These are phyloP conservation scores for Leccinum griseonigrum DNA, from an alignment of 1,284 basidiomycete genomes.

Conservation along the genomic window DNA sequence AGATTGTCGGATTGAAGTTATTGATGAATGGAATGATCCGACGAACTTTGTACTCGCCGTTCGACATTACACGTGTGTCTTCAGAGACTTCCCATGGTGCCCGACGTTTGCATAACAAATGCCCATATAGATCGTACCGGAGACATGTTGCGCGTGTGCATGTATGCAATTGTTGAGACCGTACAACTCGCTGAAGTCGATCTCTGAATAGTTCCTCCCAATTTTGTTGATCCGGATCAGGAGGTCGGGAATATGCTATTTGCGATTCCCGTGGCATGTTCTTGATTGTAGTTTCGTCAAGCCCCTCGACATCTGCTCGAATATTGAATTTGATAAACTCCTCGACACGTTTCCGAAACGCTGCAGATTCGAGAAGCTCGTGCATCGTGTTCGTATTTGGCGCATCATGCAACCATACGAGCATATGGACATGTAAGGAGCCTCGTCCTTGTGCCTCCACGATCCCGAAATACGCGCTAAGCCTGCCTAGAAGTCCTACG, in stretches of 20 bases:
- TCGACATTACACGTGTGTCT: not conserved
- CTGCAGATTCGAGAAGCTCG: not conserved
- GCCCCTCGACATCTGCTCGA: conserved; percentile 1
- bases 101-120: conserved; percentile 3
- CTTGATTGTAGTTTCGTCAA: not conserved
- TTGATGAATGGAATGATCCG: not conserved
- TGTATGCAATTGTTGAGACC: conserved; percentile 8
- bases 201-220: conserved; percentile 3
- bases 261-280: not conserved
- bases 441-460: conserved; percentile 28
- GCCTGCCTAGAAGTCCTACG: conserved; percentile 18
- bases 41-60: not conserved
- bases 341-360: not conserved
- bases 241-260: conserved; percentile 3
- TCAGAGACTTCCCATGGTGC: conserved; percentile 2
- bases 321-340: conserved; percentile 3
- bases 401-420: conserved; percentile 12
- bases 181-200: not conserved
- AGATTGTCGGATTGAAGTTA: conserved; percentile 5
- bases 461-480: conserved; percentile 15
- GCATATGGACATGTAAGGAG: conserved; percentile 9
- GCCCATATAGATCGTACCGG: not conserved
- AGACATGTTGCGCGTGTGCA: conserved; percentile 5
- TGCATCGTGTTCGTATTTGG: conserved; percentile 13
- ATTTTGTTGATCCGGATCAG: not conserved